phyloP scores from a whole-genome alignment of 257 asterid species.

The Petrea volubilis region DNA sequence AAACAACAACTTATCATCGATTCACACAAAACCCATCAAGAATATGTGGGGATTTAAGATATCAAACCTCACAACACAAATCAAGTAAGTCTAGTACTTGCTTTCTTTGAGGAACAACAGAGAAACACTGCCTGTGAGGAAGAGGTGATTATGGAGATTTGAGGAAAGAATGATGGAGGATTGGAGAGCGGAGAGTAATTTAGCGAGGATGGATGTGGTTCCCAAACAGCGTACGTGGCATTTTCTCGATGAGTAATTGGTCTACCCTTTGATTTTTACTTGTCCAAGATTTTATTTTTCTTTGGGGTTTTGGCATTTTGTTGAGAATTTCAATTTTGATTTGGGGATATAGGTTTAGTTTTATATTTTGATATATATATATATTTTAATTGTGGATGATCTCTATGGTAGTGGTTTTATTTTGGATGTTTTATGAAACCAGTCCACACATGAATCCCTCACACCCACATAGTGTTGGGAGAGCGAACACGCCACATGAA shows the following conservation, averaged over 20 bases:
- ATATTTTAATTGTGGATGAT: too few species aligned
- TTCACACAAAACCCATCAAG: slow-evolving; percentile 15
- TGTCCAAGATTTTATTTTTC: slow-evolving; percentile 23
- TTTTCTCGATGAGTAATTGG: slow-evolving; percentile 33
- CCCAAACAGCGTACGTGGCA: slow-evolving; percentile 58
- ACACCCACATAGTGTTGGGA: too few species aligned
- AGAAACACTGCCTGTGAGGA: slow-evolving; percentile 32
- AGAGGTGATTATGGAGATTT: slow-evolving; percentile 19
- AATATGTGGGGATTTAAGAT: slow-evolving; percentile 3
- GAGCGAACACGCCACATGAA: too few species aligned
- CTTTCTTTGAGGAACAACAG: background rate
- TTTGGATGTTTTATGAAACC: too few species aligned
- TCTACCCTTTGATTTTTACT: slow-evolving; percentile 21
- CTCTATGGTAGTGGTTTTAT: too few species aligned
- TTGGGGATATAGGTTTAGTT: too few species aligned
- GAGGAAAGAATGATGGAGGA: background rate
- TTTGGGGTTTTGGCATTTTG: slow-evolving; percentile 4
- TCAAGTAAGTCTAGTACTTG: background rate
- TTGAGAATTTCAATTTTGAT: background rate
- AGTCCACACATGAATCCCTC: too few species aligned
- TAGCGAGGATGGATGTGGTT: slow-evolving; percentile 70
- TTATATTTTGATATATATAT: too few species aligned
- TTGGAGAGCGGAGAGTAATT: slow-evolving; percentile 25
- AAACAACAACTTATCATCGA: background rate
- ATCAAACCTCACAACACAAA: slow-evolving; percentile 4